These are phyloP conservation scores for Salix udensis DNA, from an alignment of 345 rosid species.

Conservation along the genomic window DNA sequence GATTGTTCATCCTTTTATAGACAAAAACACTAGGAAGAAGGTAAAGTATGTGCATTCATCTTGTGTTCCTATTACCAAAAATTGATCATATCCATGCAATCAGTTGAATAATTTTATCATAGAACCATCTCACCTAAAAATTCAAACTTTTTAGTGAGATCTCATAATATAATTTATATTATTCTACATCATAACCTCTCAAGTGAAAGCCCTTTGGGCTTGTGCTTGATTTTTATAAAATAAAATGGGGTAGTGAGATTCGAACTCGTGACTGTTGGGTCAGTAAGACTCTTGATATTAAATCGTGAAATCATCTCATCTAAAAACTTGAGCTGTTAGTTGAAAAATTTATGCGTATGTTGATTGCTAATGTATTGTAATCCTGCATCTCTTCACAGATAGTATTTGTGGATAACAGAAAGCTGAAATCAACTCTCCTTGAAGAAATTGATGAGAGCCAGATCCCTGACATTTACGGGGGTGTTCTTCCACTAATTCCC, in stretches of 20 bases:
- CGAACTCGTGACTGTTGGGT: no score
- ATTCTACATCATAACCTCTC: no score
- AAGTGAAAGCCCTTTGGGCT: no score
- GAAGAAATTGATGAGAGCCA: constrained; percentile 53
- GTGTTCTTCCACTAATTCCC: constrained; percentile 31
- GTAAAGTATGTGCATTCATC: neutral
- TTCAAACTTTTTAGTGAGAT: accelerated
- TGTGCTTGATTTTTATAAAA: no score
- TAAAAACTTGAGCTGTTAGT: no score
- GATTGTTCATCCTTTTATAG: constrained; percentile 38
- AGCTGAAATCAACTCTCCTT: constrained; percentile 37
- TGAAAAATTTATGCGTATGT: neutral
- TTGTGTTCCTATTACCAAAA: no score
- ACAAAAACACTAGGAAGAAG: constrained; percentile 38
- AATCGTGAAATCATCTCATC: accelerated
- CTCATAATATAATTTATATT: no score
- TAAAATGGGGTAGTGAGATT: no score
- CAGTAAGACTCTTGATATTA: no score
- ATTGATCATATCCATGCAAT: no score
- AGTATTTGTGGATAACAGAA: constrained; percentile 41
- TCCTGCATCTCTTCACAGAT: constrained; percentile 27
- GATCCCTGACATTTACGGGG: constrained; percentile 42
- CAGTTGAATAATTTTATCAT: no score
- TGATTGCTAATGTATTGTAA: neutral
- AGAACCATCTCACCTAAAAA: no score